These are phyloP conservation scores for Echinochloa phyllopogon DNA, from an alignment of 176 grass and related monocot genomes.

Conservation along the genomic window DNA sequence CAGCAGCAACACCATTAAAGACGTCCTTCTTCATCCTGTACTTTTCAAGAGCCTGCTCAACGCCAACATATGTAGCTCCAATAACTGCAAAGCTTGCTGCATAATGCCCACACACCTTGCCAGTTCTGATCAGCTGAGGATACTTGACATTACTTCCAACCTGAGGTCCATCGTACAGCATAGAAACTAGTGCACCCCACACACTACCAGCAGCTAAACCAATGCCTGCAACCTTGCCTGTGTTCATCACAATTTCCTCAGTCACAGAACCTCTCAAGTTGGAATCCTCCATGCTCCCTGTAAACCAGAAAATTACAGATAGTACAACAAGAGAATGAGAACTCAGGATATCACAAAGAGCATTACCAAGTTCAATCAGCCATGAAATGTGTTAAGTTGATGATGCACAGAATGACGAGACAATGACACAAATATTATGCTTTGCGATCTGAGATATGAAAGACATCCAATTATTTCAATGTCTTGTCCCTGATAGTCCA, in stretches of 20 bases:
- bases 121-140: slow-evolving; percentile 49
- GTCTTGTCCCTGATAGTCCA: background rate
- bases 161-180: slow-evolving; percentile 38
- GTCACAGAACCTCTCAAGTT: slow-evolving; percentile 5
- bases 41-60: slow-evolving; percentile 58
- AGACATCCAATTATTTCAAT: background rate
- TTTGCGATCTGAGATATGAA: background rate
- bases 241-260: slow-evolving; percentile 31
- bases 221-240: slow-evolving; percentile 34
- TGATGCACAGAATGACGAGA: background rate
- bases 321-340: slow-evolving; percentile 7
- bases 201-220: slow-evolving; percentile 54
- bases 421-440: background rate
- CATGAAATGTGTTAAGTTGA: background rate
- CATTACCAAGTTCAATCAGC: slow-evolving; percentile 4
- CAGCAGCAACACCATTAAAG: slow-evolving; percentile 57
- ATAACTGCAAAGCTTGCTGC: slow-evolving; percentile 40
- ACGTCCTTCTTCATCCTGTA: slow-evolving; percentile 62
- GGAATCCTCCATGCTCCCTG: slow-evolving; percentile 48
- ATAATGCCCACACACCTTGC: slow-evolving; percentile 50
- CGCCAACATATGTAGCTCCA: slow-evolving; percentile 53
- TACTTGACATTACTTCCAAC: slow-evolving; percentile 46
- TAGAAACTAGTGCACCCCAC: slow-evolving; percentile 44
- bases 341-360: slow-evolving; percentile 18
- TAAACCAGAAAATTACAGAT: slow-evolving; percentile 34